Evolutionary conservation across 1,284 basidiomycete genomes (phyloP).

Genomic region (Leccinum griseonigrum): DNA sequence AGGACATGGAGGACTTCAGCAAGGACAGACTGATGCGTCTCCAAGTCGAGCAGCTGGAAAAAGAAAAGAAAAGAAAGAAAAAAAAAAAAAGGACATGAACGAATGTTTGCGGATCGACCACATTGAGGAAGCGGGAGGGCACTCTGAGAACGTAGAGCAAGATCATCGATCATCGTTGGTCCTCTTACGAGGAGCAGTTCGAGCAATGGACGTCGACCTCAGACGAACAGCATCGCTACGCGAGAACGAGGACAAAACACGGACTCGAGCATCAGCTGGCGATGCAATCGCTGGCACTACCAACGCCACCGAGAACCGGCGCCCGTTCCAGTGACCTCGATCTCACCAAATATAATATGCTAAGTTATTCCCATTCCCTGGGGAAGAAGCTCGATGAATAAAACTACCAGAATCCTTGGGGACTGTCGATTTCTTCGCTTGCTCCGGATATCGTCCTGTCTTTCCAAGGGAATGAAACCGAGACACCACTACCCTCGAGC

Average conservation of each 20-base stretch:
- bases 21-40: too few species aligned
- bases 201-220: constrained; percentile 65
- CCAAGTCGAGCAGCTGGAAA: too few species aligned
- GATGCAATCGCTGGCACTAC: constrained; percentile 55
- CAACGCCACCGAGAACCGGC: constrained; percentile 50
- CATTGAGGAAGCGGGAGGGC: constrained; percentile 46
- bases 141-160: constrained; percentile 68
- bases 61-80: too few species aligned
- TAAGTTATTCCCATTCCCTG: constrained; percentile 89
- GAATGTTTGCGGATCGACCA: too few species aligned
- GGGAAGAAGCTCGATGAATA: constrained; percentile 71
- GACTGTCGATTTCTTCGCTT: constrained; percentile 53
- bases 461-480: constrained; percentile 43
- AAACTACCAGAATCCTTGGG: constrained; percentile 50
- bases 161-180: constrained; percentile 28
- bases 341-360: constrained; percentile 65
- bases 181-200: constrained; percentile 53
- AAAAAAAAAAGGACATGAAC: too few species aligned
- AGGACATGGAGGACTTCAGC: too few species aligned
- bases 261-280: constrained; percentile 67
- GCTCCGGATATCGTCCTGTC: constrained; percentile 59
- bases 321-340: constrained; percentile 69
- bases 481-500: constrained; percentile 42
- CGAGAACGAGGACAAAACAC: constrained; percentile 64
- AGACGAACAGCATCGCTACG: constrained; percentile 69